Conservation (phyloP, 106 monocot genomes). For the Phalaenopsis aphrodite region DNA sequence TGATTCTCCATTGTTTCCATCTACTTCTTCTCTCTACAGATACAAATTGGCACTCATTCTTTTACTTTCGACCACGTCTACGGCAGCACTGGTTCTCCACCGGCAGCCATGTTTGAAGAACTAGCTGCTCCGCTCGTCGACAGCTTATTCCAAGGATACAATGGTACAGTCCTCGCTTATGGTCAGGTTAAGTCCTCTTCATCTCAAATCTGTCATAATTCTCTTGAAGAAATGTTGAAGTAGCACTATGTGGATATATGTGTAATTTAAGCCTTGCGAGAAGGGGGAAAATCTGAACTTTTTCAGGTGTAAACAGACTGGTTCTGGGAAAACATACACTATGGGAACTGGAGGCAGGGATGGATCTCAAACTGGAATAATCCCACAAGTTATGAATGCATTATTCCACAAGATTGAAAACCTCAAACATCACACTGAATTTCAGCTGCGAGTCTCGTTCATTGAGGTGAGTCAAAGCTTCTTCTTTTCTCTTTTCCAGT, state of each 20-base stretch:
- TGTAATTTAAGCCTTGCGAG: neutral
- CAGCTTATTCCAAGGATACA: conserved; percentile 98
- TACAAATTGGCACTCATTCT: conserved; percentile 93
- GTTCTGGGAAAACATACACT: conserved; percentile 98
- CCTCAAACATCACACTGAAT: conserved; percentile 69
- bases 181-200: conserved; percentile 61
- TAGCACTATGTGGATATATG: neutral
- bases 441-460: conserved; percentile 90
- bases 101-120: conserved; percentile 86
- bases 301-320: conserved; percentile 54
- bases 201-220: neutral
- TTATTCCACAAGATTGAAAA: conserved; percentile 76
- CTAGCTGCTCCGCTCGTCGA: conserved; percentile 90
- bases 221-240: neutral
- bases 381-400: conserved; percentile 79
- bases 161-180: conserved; percentile 98
- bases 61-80: conserved; percentile 98
- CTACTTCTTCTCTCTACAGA: conserved; percentile 27
- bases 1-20: neutral
- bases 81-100: conserved; percentile 74
- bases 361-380: conserved; percentile 57
- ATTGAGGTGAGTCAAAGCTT: conserved; percentile 57
- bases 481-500: neutral
- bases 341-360: conserved; percentile 92
- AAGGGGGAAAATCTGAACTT: conserved; percentile 13